Evolutionary conservation across 331 rosid species (phyloP).

Genomic region (Stylosanthes scabra): DNA sequence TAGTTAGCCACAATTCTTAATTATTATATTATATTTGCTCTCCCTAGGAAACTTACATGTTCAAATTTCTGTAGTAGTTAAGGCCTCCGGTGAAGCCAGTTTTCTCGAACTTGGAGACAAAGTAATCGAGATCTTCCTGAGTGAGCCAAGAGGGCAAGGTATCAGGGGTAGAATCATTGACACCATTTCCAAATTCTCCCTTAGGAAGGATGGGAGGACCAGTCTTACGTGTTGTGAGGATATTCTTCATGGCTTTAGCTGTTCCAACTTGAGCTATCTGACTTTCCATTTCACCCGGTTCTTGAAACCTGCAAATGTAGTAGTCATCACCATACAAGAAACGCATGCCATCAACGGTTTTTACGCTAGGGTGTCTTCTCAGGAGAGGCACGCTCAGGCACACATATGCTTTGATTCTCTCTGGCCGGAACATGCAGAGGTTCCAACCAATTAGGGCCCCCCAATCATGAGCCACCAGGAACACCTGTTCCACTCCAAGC

Average conservation of each 20-base stretch:
- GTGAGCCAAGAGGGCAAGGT: constrained; percentile 38
- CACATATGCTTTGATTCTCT: constrained; percentile 48
- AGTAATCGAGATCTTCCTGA: constrained; percentile 23
- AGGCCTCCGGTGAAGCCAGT: constrained; percentile 34
- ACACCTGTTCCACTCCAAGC: constrained; percentile 39
- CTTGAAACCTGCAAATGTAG: constrained; percentile 51
- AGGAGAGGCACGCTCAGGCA: constrained; percentile 44
- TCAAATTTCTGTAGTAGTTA: constrained; percentile 35
- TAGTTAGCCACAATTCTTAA: too few relatives aligned
- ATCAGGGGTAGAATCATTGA: background rate
- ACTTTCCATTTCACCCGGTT: constrained; percentile 29
- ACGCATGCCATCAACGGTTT: constrained; percentile 28
- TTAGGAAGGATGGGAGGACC: constrained; percentile 32
- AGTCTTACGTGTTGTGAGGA: constrained; percentile 12
- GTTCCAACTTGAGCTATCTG: constrained; percentile 7
- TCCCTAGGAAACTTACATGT: too few relatives aligned
- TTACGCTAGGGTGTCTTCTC: constrained; percentile 36
- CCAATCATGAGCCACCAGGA: constrained; percentile 56
- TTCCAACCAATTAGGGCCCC: constrained; percentile 47
- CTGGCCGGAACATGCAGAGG: constrained; percentile 51
- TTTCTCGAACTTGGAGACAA: constrained; percentile 26
- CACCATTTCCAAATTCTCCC: constrained; percentile 13
- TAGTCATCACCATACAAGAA: constrained; percentile 42
- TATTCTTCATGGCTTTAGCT: background rate
- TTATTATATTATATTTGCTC: too few relatives aligned